A percentile compares a stretch with the other conserved stretches of the same genome.
Evolutionary conservation across 2,329 filamentous ascomycete genomes (phyloP).

Genomic region (Dissoconium aciculare): DNA sequence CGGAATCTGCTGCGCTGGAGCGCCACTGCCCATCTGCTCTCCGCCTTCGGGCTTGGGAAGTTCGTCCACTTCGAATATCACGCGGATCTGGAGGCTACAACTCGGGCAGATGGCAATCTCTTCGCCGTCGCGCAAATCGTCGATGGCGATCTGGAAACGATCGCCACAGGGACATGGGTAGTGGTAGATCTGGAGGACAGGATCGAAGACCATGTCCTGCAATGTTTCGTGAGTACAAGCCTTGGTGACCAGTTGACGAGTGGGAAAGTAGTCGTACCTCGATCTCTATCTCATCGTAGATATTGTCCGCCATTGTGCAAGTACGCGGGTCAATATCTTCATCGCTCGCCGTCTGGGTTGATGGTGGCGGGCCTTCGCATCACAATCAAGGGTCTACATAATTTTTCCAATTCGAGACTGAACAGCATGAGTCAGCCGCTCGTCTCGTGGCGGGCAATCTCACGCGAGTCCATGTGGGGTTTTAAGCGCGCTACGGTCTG

Average conservation of each 20-base stretch:
- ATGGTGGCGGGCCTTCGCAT: no score
- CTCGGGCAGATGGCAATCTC: slow-evolving; percentile 96
- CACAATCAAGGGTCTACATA: no score
- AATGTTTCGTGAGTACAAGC: not conserved
- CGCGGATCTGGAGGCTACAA: slow-evolving; percentile 89
- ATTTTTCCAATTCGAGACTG: no score
- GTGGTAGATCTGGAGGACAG: slow-evolving; percentile 71
- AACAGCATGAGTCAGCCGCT: no score
- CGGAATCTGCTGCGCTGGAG: no score
- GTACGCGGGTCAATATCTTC: not conserved
- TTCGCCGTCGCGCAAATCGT: slow-evolving; percentile 71
- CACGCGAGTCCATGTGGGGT: no score
- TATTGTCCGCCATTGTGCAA: slow-evolving; percentile 26
- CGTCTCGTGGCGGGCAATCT: no score
- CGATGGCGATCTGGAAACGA: slow-evolving; percentile 78
- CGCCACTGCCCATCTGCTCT: no score
- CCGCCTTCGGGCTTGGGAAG: slow-evolving; percentile 35
- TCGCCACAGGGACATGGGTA: slow-evolving; percentile 97
- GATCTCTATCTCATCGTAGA: slow-evolving; percentile 97
- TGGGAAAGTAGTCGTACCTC: slow-evolving; percentile 45
- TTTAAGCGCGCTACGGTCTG: no score
- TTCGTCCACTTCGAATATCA: slow-evolving; percentile 67
- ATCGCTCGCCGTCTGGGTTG: no score
- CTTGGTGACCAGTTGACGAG: no score
- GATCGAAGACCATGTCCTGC: slow-evolving; percentile 78